Evolutionary conservation across 768 basidiomycete species (phyloP).

Genomic region (Austroboletus eburneus): DNA sequence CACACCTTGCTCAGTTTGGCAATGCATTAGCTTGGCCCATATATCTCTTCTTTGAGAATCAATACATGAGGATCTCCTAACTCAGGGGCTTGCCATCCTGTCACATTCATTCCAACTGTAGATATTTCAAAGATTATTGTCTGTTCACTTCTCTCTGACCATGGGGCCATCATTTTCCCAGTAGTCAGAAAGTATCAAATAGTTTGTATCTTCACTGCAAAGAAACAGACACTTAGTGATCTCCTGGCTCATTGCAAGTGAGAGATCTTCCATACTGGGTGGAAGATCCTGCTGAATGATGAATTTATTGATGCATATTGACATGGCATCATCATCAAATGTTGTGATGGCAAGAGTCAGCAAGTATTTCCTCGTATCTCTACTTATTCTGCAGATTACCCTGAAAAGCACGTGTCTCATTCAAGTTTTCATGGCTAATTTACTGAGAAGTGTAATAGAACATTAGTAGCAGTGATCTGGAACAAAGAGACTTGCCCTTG

Average conservation of each 20-base stretch:
- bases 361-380: slow-evolving; percentile 1
- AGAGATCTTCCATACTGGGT: background rate
- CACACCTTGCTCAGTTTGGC: slow-evolving; percentile 8
- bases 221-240: background rate
- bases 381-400: slow-evolving; percentile 3
- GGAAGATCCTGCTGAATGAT: background rate
- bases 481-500: slow-evolving; percentile 28
- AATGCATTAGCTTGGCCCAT: slow-evolving; percentile 12
- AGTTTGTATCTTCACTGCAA: background rate
- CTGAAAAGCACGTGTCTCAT: slow-evolving; percentile 2
- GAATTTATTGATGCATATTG: slow-evolving; percentile 1
- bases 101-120: slow-evolving; percentile 8
- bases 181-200: background rate
- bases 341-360: background rate
- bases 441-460: slow-evolving; percentile 4
- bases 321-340: slow-evolving; percentile 1
- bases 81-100: background rate
- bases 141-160: background rate
- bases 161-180: too few species aligned
- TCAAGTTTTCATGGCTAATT: background rate
- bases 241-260: slow-evolving; percentile 1
- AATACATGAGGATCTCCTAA: background rate
- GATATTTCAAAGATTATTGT: background rate
- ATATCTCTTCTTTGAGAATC: background rate
- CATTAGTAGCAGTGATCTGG: slow-evolving; percentile 23